Evolutionary conservation across 495 filamentous ascomycete genomes (phyloP).

Genomic region (Aspergillus sclerotiicarbonarius): DNA sequence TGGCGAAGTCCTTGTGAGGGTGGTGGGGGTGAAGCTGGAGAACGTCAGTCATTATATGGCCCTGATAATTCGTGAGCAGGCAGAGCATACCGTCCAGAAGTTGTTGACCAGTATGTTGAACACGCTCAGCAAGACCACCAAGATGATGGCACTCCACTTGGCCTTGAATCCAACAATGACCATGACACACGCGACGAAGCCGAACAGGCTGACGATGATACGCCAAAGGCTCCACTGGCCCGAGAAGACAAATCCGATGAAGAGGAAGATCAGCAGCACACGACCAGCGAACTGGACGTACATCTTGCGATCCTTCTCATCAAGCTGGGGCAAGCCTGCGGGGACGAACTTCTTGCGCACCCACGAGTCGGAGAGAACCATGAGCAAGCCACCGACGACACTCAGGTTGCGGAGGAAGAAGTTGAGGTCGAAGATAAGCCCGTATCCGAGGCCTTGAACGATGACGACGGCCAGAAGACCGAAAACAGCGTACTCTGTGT

Average conservation of each 20-base stretch:
- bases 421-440: conserved; percentile 98
- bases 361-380: conserved; percentile 98
- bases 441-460: conserved; percentile 95
- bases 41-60: conserved; percentile 24
- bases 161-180: conserved; percentile 99
- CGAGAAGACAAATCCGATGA: conserved; percentile 92
- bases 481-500: conserved; percentile 86
- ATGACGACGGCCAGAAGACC: conserved; percentile 89
- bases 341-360: conserved; percentile 96
- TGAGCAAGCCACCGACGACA: conserved; percentile 92
- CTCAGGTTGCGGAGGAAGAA: conserved; percentile 99
- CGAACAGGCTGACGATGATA: conserved; percentile 75
- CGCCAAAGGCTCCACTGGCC: conserved; percentile 89
- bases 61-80: background rate
- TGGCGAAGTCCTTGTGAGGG: conserved; percentile 99
- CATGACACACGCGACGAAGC: conserved; percentile 93
- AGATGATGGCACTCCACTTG: conserved; percentile 92
- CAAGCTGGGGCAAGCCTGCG: conserved; percentile 86
- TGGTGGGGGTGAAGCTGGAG: conserved; percentile 91
- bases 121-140: conserved; percentile 90
- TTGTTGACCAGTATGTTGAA: conserved; percentile 99
- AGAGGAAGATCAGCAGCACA: conserved; percentile 95
- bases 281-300: conserved; percentile 98
- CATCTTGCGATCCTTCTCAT: conserved; percentile 99
- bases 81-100: conserved; percentile 92